phyloP scores from a whole-genome alignment of 1,284 basidiomycete genomes.

The Ganoderma leucocontextum region DNA sequence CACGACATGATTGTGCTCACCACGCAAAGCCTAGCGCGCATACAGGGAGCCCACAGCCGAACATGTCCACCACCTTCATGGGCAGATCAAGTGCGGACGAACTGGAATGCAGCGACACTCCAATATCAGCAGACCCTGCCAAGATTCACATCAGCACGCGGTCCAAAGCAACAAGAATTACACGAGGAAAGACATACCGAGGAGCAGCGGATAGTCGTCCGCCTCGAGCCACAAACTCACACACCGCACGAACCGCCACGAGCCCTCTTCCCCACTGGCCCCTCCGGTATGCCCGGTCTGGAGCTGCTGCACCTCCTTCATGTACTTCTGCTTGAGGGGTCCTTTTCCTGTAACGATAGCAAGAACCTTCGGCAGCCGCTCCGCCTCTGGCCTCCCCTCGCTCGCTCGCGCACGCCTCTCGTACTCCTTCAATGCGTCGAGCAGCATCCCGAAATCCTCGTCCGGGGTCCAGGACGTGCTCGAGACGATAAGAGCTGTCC shows the following conservation, averaged over 20 bases:
- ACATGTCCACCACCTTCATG: conserved; percentile 99
- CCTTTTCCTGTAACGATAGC: conserved; percentile 95
- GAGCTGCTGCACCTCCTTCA: conserved; percentile 62
- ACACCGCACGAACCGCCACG: conserved; percentile 87
- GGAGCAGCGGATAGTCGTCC: conserved; percentile 85
- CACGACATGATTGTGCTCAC: conserved; percentile 51
- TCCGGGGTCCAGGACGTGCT: conserved; percentile 99
- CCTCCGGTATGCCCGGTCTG: conserved; percentile 49
- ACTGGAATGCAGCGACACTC: conserved; percentile 90
- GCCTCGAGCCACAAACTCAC: conserved; percentile 89
- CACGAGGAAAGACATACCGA: conserved; percentile 59
- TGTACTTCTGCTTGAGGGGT: conserved; percentile 78
- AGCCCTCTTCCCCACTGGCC: conserved; percentile 34
- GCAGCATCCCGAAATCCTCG: conserved; percentile 91
- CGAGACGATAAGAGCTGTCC: conserved; percentile 89
- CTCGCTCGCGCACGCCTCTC: conserved; percentile 63
- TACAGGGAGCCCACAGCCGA: conserved; percentile 94
- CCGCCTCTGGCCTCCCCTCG: conserved; percentile 36
- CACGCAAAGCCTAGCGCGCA: conserved; percentile 90
- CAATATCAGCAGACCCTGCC: conserved; percentile 91
- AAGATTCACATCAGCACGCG: neutral
- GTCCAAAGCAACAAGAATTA: too few relatives aligned
- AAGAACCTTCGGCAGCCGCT: conserved; percentile 75
- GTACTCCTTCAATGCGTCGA: conserved; percentile 77
- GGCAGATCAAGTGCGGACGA: conserved; percentile 94